A percentile compares a stretch with the other conserved stretches of the same genome.
Evolutionary conservation across 768 basidiomycete species (phyloP).

Genomic region (Lentinula raphanica): DNA sequence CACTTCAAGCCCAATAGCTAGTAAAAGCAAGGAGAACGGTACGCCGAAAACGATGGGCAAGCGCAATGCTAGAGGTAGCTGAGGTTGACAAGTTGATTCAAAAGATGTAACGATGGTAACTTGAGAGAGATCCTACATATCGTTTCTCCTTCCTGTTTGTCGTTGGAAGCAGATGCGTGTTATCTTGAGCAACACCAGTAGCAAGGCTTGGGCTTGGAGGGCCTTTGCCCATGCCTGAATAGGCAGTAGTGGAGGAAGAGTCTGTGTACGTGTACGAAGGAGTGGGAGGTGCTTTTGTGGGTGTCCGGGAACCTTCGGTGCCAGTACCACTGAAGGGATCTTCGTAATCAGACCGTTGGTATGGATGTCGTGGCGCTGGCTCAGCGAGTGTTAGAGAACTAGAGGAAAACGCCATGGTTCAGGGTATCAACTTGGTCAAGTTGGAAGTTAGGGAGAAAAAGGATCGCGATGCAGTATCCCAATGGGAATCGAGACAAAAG

Average conservation of each 20-base stretch:
- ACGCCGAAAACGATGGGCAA: constrained; percentile 32
- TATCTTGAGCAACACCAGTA: constrained; percentile 22
- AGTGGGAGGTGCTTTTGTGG: background rate
- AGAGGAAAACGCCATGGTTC: background rate
- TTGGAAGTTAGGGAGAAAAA: no score
- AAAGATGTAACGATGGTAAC: constrained; percentile 10
- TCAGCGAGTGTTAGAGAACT: background rate
- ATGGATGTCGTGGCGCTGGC: background rate
- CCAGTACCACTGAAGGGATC: no score
- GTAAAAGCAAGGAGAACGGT: constrained; percentile 36
- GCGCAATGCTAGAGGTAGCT: constrained; percentile 12
- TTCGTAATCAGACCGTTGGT: background rate
- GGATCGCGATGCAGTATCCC: background rate
- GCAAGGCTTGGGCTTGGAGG: background rate
- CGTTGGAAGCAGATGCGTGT: constrained; percentile 46
- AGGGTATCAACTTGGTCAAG: background rate
- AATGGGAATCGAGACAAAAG: background rate
- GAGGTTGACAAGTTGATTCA: constrained; percentile 27
- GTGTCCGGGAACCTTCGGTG: constrained; percentile 1
- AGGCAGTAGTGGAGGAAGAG: background rate
- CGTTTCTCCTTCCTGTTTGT: constrained; percentile 27
- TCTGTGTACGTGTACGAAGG: background rate
- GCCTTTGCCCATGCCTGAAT: background rate
- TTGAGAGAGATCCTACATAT: constrained; percentile 16
- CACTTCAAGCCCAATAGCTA: constrained; percentile 47